Percentiles rank a stretch among this genome's conserved stretches.
Evolutionary conservation across 75 land plant genomes (phyloP).

Genomic region (Picea glauca): DNA sequence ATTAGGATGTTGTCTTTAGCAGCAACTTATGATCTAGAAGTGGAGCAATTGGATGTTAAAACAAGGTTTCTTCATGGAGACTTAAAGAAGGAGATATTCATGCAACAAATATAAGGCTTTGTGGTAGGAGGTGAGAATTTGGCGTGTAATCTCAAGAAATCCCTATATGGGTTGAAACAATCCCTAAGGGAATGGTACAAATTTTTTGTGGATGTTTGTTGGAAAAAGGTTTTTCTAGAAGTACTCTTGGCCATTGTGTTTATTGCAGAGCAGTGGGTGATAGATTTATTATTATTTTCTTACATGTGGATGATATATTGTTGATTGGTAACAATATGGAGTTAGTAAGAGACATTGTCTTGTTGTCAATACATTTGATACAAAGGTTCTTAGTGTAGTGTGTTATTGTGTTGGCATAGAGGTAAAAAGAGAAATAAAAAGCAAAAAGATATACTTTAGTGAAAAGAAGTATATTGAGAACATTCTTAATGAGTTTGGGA

Average conservation of each 20-base stretch:
- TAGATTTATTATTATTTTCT: not conserved
- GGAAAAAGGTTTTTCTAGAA: not conserved
- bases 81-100: no score
- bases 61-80: no score
- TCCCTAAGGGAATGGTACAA: slow-evolving; percentile 8
- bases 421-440: not conserved
- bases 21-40: no score
- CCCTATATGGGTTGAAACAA: slow-evolving; percentile 18
- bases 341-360: not conserved
- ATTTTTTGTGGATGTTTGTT: not conserved
- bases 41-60: no score
- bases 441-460: no score
- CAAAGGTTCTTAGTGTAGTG: not conserved
- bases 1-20: not conserved
- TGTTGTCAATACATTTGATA: not conserved
- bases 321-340: not conserved
- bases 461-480: no score
- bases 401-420: not conserved
- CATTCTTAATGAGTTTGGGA: no score
- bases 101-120: no score
- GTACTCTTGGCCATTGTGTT: not conserved
- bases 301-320: slow-evolving; percentile 19
- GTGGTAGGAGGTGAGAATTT: not conserved
- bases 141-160: slow-evolving; percentile 10
- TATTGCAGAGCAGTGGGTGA: not conserved